Percentiles rank a stretch among this genome's conserved stretches.
Evolutionary conservation across 257 asterid genomes (phyloP).

Genomic region (Nyctanthes arbortristis): DNA sequence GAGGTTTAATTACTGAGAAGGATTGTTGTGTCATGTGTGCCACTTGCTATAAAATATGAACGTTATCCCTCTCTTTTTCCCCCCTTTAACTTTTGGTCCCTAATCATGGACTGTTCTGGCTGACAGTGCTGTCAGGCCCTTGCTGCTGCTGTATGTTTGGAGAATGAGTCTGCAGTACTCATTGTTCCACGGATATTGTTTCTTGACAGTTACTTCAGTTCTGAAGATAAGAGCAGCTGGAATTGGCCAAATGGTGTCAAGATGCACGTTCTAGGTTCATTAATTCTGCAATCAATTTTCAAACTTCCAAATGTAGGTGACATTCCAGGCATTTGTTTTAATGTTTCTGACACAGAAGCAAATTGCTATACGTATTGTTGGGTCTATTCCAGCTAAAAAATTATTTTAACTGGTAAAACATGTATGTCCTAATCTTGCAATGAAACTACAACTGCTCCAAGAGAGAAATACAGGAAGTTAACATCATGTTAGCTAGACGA

Average conservation of each 20-base stretch:
- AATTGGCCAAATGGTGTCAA: slow-evolving; percentile 68
- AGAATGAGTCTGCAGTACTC: slow-evolving; percentile 57
- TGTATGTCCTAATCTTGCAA: slow-evolving; percentile 1
- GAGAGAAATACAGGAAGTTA: not conserved
- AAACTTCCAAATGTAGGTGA: slow-evolving; percentile 68
- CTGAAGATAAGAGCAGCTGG: slow-evolving; percentile 72
- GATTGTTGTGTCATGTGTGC: not conserved
- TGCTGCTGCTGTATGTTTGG: slow-evolving; percentile 66
- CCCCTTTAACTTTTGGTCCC: slow-evolving; percentile 2
- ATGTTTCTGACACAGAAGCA: not conserved
- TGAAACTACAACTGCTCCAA: not conserved
- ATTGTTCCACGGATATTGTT: slow-evolving; percentile 70
- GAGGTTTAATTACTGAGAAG: not conserved
- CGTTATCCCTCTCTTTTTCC: not conserved
- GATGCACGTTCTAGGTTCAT: slow-evolving; percentile 86
- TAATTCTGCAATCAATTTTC: slow-evolving; percentile 84
- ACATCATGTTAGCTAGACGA: not conserved
- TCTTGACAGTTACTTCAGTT: slow-evolving; percentile 62
- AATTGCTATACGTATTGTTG: not conserved
- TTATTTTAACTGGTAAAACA: slow-evolving; percentile 4
- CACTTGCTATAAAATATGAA: not conserved
- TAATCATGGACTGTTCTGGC: slow-evolving; percentile 21
- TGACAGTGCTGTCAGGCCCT: slow-evolving; percentile 88
- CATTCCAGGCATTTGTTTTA: slow-evolving; percentile 13
- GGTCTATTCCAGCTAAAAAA: not conserved